Base-by-base conservation (phyloP, 108 stramenopile genomes). In the Skeletonema costatum region DNA sequence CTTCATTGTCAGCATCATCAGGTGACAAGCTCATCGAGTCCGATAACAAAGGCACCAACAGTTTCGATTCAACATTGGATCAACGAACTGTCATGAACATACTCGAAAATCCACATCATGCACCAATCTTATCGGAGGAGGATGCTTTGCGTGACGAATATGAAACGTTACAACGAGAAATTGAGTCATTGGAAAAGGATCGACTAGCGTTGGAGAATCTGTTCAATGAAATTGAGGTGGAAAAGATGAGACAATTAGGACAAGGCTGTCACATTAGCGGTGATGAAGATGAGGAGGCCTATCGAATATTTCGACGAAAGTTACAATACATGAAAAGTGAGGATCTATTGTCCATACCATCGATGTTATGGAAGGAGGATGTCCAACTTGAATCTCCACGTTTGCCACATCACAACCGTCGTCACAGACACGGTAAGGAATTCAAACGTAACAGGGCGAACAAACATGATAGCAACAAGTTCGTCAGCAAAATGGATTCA, bases 151-250 rank as follows among this genome's bases (percentile, higher is more conserved):
- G 50, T 38, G 50, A 68, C 5, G 79, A 80, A 64, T 53, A 61
- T 10, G 19, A 32, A 12, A 64, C 30, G 35, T 58, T 80, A 32
- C 46, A 68, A 12, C 21, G 58, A 39, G 79, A 80, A 50, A 48
- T 71, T 8, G 36, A 38, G 5, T 66, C 71, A 25, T 62, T 80
- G 29, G 79, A 80, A 59, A 70, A 69, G 61, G 79, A 80, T 65
- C 58, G 79, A 2, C 0, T 70, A 1, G 48, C 66, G n/a, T 58
- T 80, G 62, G 79, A 80, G 29, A 16, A 14, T 12, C 39, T 51
- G 16, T 80, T 74, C 39, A 11, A 56, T 61, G 66, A 64, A 31
- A 38, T 46, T 10, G 70, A 66, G 30, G 36, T 36, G 53, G 44
- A 59, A 9, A 41, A 8, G 56, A 36, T 38, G 39, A 48, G 41